Conservation (phyloP, 257 asterid genomes). For the Henckelia pumila region DNA sequence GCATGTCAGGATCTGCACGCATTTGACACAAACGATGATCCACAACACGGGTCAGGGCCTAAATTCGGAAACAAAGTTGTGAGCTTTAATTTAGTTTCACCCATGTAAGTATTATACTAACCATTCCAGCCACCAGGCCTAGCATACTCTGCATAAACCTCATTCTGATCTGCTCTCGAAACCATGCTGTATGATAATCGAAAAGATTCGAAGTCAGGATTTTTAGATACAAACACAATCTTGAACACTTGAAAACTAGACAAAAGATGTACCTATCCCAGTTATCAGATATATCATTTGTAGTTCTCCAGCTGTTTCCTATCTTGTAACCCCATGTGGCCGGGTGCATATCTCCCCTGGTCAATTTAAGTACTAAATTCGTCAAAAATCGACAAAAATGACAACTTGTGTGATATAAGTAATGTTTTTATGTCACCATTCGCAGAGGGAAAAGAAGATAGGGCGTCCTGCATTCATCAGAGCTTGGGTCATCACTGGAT, state of each 20-base stretch:
- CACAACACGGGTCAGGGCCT: not conserved
- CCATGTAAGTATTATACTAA: conserved; percentile 31
- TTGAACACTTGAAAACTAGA: not conserved
- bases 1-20: conserved; percentile 88
- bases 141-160: conserved; percentile 77
- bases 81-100: not conserved
- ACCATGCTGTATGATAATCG: conserved; percentile 56
- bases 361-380: conserved; percentile 12
- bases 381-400: not conserved
- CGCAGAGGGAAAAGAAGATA: conserved; percentile 79
- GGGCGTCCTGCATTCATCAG: conserved; percentile 69
- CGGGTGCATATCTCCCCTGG: conserved; percentile 96
- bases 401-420: not conserved
- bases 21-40: not conserved
- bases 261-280: conserved; percentile 65
- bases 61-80: not conserved
- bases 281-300: conserved; percentile 70
- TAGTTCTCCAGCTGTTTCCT: conserved; percentile 96
- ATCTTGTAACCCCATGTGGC: conserved; percentile 68
- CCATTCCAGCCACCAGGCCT: conserved; percentile 99
- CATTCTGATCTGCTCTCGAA: conserved; percentile 86
- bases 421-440: conserved; percentile 50
- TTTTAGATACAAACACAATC: not conserved
- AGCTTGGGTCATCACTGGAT: conserved; percentile 85
- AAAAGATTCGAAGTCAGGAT: too few species aligned